These are phyloP conservation scores for Nakazawaea peltata DNA, from an alignment of 805 yeast species.

Conservation along the genomic window DNA sequence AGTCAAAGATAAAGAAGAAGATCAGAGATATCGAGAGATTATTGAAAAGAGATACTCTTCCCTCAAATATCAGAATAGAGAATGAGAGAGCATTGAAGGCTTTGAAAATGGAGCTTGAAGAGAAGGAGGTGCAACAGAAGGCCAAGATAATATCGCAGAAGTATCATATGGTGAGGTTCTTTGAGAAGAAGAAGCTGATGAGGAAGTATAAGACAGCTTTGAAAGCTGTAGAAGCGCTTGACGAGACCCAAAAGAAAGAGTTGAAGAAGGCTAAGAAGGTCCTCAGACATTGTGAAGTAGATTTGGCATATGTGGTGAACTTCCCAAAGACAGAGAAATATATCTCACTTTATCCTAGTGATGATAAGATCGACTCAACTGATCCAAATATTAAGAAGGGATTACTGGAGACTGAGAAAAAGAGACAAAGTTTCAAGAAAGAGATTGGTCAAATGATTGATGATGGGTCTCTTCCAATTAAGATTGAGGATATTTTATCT, in stretches of 20 bases:
- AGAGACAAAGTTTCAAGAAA: slow-evolving; percentile 38
- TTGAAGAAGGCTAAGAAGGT: slow-evolving; percentile 34
- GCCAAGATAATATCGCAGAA: slow-evolving; percentile 45
- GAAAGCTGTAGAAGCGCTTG: slow-evolving; percentile 28
- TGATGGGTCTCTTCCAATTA: slow-evolving; percentile 44
- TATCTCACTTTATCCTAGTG: slow-evolving; percentile 62
- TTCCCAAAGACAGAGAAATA: slow-evolving; percentile 80
- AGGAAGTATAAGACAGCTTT: slow-evolving; percentile 54
- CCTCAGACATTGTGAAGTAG: slow-evolving; percentile 52
- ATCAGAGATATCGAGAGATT: slow-evolving; percentile 81
- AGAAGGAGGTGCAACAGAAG: slow-evolving; percentile 29
- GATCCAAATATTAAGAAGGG: slow-evolving; percentile 34
- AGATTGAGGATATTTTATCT: slow-evolving; percentile 35
- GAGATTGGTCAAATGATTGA: slow-evolving; percentile 44
- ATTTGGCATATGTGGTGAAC: slow-evolving; percentile 64
- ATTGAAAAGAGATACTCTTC: slow-evolving; percentile 45
- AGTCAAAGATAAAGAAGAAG: slow-evolving; percentile 49
- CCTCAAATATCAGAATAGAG: slow-evolving; percentile 44
- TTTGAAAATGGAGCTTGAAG: slow-evolving; percentile 35
- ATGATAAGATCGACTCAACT: slow-evolving; percentile 20
- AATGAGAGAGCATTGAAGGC: slow-evolving; percentile 40
- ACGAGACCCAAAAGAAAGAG: slow-evolving; percentile 21
- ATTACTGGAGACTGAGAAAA: slow-evolving; percentile 32
- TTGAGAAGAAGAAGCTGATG: slow-evolving; percentile 80
- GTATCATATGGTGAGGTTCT: slow-evolving; percentile 90